Percentiles rank a stretch among this genome's conserved stretches.
Evolutionary conservation across 2,329 filamentous ascomycete species (phyloP).

Genomic region (Trichoderma aggressivum): DNA sequence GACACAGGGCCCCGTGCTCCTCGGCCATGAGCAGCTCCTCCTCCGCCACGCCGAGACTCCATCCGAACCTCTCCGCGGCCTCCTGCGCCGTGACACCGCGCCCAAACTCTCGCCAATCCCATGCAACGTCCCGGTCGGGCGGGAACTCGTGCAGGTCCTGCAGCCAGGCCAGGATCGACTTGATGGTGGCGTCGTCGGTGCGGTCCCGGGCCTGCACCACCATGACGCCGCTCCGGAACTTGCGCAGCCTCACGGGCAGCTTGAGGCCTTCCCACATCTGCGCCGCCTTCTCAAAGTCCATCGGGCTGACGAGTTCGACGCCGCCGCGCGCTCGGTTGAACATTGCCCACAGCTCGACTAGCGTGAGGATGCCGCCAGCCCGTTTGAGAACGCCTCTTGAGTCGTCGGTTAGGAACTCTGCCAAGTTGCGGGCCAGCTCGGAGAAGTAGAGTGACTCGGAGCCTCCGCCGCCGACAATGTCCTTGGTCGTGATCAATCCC

Average conservation of each 20-base stretch:
- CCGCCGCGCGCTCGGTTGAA: constrained; percentile 93
- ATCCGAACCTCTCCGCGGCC: constrained; percentile 83
- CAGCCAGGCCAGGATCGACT: constrained; percentile 73
- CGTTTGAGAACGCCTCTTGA: constrained; percentile 70
- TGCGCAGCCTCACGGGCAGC: constrained; percentile 79
- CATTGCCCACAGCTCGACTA: constrained; percentile 89
- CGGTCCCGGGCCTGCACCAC: constrained; percentile 87
- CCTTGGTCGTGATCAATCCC: constrained; percentile 88
- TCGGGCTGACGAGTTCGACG: constrained; percentile 87
- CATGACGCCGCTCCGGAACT: constrained; percentile 90
- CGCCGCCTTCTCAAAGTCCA: constrained; percentile 88
- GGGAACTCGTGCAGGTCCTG: constrained; percentile 65
- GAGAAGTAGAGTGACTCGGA: constrained; percentile 85
- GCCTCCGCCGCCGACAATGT: constrained; percentile 76
- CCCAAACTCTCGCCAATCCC: constrained; percentile 77
- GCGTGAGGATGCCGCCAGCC: constrained; percentile 81
- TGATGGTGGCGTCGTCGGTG: constrained; percentile 86
- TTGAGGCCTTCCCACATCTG: constrained; percentile 83
- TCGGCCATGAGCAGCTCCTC: constrained; percentile 98
- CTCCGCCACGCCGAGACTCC: constrained; percentile 93
- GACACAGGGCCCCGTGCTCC: constrained; percentile 79
- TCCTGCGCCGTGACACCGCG: constrained; percentile 87
- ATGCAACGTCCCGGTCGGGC: constrained; percentile 61
- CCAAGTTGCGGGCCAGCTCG: constrained; percentile 77
- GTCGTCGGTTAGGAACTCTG: constrained; percentile 87